These are phyloP conservation scores for Eremothecium sinecaudum DNA, from an alignment of 1,139 yeast genomes.

Conservation along the genomic window DNA sequence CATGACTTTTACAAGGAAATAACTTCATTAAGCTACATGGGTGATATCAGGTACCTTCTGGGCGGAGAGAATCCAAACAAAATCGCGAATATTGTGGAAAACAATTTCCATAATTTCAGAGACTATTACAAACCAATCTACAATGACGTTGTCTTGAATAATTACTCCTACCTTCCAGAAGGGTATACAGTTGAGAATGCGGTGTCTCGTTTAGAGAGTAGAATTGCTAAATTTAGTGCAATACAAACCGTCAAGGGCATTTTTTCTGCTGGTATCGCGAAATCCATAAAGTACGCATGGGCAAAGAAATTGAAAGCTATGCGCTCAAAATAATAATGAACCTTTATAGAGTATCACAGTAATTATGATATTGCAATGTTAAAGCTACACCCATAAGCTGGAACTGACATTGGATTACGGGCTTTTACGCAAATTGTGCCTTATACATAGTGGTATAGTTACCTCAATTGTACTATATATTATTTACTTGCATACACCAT, in stretches of 20 bases:
- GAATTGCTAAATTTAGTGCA: slow-evolving; percentile 61
- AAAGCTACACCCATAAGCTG: too few relatives aligned
- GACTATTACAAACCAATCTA: slow-evolving; percentile 60
- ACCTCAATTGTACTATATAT: too few relatives aligned
- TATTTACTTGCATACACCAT: not conserved
- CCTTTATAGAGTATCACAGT: too few relatives aligned
- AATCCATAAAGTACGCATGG: slow-evolving; percentile 65
- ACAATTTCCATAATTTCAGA: slow-evolving; percentile 63
- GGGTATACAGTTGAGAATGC: slow-evolving; percentile 33
- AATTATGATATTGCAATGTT: too few relatives aligned
- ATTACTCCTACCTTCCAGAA: slow-evolving; percentile 31
- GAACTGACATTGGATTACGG: too few relatives aligned
- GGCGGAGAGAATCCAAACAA: slow-evolving; percentile 93
- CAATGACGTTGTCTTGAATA: slow-evolving; percentile 35
- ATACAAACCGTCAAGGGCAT: slow-evolving; percentile 76
- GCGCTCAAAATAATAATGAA: slow-evolving; percentile 13
- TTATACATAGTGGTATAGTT: too few relatives aligned
- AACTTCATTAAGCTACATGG: slow-evolving; percentile 74
- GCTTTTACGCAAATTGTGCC: too few relatives aligned
- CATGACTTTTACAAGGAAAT: slow-evolving; percentile 63
- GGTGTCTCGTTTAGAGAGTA: slow-evolving; percentile 39
- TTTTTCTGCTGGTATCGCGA: slow-evolving; percentile 72
- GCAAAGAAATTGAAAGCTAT: slow-evolving; percentile 50
- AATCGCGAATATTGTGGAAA: slow-evolving; percentile 70
- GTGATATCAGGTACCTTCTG: slow-evolving; percentile 78